phyloP scores from a whole-genome alignment of 1,139 yeast genomes.

The Suhomyces taliae region DNA sequence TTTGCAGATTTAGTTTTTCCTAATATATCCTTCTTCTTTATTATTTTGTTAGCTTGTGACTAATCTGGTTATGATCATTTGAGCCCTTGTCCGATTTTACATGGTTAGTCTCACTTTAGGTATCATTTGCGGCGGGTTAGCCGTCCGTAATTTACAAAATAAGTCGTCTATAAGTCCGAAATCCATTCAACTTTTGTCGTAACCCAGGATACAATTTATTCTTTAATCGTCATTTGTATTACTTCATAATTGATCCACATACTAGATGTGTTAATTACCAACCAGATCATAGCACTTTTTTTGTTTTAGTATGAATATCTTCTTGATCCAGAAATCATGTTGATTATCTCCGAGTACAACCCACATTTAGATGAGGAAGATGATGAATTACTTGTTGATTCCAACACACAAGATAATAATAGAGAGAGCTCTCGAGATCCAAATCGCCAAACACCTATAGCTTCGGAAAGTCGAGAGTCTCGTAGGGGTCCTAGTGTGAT shows the following conservation, averaged over 20 bases:
- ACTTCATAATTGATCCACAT: background rate
- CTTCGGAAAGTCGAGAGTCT: constrained; percentile 4
- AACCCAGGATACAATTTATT: background rate
- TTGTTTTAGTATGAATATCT: background rate
- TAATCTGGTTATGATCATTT: background rate
- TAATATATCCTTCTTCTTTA: background rate
- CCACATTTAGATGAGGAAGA: constrained; percentile 6
- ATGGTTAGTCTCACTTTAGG: constrained; percentile 1
- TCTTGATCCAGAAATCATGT: constrained; percentile 10
- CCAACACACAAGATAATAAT: background rate
- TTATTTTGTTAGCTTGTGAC: constrained; percentile 1
- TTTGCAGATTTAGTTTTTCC: background rate
- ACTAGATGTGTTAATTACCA: background rate
- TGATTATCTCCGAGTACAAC: constrained; percentile 20
- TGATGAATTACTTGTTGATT: background rate
- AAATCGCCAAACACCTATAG: background rate
- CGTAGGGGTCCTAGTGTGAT: constrained; percentile 34
- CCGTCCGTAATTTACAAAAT: constrained; percentile 1
- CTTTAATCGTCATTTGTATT: background rate
- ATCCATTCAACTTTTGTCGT: background rate
- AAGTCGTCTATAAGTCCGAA: constrained; percentile 2
- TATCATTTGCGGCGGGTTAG: constrained; percentile 1
- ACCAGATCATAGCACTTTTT: background rate
- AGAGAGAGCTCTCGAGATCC: background rate
- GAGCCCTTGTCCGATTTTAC: constrained; percentile 6